A percentile compares a stretch with the other conserved stretches of the same genome.
phyloP scores from a whole-genome alignment of 2,329 filamentous ascomycete genomes.

The Grosmannia penicillata region DNA sequence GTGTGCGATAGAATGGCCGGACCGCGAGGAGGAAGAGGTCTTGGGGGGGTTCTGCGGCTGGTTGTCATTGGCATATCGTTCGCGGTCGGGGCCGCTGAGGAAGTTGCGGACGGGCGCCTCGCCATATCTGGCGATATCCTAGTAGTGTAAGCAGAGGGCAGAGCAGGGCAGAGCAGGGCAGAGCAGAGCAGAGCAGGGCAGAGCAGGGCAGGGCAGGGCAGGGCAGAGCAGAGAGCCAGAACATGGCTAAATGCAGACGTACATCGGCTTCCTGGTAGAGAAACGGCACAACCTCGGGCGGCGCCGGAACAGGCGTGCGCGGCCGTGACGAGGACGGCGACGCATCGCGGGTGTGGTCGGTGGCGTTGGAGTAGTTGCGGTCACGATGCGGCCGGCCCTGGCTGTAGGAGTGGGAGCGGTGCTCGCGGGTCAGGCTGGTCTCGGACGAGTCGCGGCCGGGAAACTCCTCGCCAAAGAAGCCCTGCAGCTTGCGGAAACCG shows the following conservation, averaged over 20 bases:
- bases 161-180: conserved; percentile 1
- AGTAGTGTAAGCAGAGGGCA: conserved; percentile 1
- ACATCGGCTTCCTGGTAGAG: conserved; percentile 78
- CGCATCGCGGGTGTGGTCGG: conserved; percentile 55
- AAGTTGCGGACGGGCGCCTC: conserved; percentile 62
- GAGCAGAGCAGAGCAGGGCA: background rate
- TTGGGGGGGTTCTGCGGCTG: conserved; percentile 34
- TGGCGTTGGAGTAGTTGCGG: conserved; percentile 67
- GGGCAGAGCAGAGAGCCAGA: conserved; percentile 4
- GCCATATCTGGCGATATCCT: conserved; percentile 65
- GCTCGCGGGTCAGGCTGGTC: conserved; percentile 49
- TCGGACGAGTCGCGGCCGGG: conserved; percentile 62
- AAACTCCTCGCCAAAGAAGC: conserved; percentile 87
- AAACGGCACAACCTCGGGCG: conserved; percentile 97
- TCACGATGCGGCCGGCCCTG: conserved; percentile 48
- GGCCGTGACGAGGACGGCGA: conserved; percentile 68
- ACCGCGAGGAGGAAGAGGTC: conserved; percentile 48
- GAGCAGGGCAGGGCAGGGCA: background rate
- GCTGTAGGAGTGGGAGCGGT: conserved; percentile 48
- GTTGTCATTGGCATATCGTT: conserved; percentile 44
- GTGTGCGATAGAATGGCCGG: conserved; percentile 46
- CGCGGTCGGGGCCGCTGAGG: conserved; percentile 53
- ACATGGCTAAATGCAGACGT: conserved; percentile 21
- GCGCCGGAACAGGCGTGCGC: conserved; percentile 69
- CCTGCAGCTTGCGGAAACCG: conserved; percentile 70